Evolutionary conservation across 805 yeast genomes (phyloP).

Genomic region (Grigorovia humatica): DNA sequence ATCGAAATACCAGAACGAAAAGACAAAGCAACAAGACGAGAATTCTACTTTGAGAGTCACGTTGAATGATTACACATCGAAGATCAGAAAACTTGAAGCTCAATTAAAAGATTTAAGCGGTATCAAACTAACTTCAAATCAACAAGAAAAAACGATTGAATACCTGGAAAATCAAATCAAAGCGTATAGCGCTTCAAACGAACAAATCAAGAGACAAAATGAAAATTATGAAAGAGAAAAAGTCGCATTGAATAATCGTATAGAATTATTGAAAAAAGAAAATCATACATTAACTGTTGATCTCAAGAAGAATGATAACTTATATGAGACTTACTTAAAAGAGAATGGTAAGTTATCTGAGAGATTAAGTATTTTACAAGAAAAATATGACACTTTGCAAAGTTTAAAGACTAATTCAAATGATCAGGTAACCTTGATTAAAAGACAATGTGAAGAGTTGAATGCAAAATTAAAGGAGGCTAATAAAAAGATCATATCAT

Average conservation of each 20-base stretch:
- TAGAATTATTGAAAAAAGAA: constrained; percentile 30
- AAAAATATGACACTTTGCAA: constrained; percentile 31
- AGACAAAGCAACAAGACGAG: constrained; percentile 11
- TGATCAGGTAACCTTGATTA: constrained; percentile 40
- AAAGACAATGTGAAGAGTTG: constrained; percentile 65
- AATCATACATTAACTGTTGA: constrained; percentile 29
- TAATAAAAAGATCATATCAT: constrained; percentile 45
- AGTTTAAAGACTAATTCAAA: constrained; percentile 30
- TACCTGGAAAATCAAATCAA: constrained; percentile 34
- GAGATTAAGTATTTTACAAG: constrained; percentile 30
- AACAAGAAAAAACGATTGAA: constrained; percentile 31
- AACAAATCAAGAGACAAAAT: constrained; percentile 20
- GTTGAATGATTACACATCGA: constrained; percentile 7
- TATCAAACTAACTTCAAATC: constrained; percentile 19
- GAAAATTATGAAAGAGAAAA: constrained; percentile 26
- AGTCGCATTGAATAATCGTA: constrained; percentile 22
- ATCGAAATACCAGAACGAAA: constrained; percentile 11
- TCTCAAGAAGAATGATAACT: constrained; percentile 30
- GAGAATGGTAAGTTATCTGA: constrained; percentile 36
- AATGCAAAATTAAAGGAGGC: constrained; percentile 58
- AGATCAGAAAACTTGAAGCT: constrained; percentile 10
- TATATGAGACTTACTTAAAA: constrained; percentile 28
- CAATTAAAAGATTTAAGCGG: constrained; percentile 14
- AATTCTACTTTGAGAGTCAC: not conserved
- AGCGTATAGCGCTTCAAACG: constrained; percentile 25